These are phyloP conservation scores for Saccharomyces hybrid DNA, from an alignment of 1,139 yeast species.

Conservation along the genomic window DNA sequence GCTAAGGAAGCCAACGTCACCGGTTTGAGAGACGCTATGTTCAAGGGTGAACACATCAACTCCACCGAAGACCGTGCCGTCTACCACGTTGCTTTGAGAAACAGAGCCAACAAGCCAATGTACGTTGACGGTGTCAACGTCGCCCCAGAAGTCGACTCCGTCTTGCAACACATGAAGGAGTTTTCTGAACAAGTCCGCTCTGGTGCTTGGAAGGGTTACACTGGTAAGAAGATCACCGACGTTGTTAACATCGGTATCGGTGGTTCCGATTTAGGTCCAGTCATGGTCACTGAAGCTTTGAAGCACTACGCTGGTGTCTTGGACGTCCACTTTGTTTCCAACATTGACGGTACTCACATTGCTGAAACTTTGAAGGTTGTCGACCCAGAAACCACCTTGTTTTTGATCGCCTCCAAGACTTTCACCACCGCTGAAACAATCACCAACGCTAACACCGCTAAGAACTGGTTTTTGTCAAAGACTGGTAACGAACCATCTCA, in stretches of 20 bases:
- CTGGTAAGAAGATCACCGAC: slow-evolving; percentile 88
- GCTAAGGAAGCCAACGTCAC: slow-evolving; percentile 91
- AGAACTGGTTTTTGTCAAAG: slow-evolving; percentile 84
- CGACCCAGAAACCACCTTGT: slow-evolving; percentile 86
- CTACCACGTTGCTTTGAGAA: slow-evolving; percentile 91
- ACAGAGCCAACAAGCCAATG: slow-evolving; percentile 77
- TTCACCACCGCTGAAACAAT: slow-evolving; percentile 97
- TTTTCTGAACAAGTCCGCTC: slow-evolving; percentile 83
- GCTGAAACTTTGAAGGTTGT: slow-evolving; percentile 77
- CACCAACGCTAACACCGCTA: slow-evolving; percentile 93
- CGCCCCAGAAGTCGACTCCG: slow-evolving; percentile 81
- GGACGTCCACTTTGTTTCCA: slow-evolving; percentile 86
- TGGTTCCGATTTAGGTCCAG: slow-evolving; percentile 98
- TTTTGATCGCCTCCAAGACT: slow-evolving; percentile 93
- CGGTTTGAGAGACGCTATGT: slow-evolving; percentile 80
- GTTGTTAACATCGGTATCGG: slow-evolving; percentile 97
- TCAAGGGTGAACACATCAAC: slow-evolving; percentile 88
- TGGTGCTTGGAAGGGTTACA: slow-evolving; percentile 93
- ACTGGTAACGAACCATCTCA: slow-evolving; percentile 49
- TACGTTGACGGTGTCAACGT: slow-evolving; percentile 83
- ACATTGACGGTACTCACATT: slow-evolving; percentile 96
- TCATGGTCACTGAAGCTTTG: slow-evolving; percentile 97
- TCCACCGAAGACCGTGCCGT: slow-evolving; percentile 95
- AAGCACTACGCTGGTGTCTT: slow-evolving; percentile 78
- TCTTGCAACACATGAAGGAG: slow-evolving; percentile 91